Base-by-base conservation (phyloP, 1,284 basidiomycete genomes). In the Volvariella surrecta region DNA sequence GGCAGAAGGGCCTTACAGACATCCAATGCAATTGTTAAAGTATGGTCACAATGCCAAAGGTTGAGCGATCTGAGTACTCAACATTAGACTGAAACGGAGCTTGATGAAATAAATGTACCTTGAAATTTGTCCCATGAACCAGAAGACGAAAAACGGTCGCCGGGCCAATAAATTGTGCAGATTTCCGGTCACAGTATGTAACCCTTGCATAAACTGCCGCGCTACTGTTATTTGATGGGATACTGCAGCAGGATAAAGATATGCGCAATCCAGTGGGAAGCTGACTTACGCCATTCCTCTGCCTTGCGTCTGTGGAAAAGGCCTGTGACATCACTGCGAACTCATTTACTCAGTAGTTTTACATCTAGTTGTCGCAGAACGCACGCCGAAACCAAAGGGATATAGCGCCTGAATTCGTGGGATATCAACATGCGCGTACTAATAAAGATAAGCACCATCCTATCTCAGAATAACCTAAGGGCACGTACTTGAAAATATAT, bases 111-210 rank as follows among this genome's bases (percentile, higher is more conserved):
- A 22, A 24, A 59, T 62, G 42, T 50, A 81, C 82, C 81, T 70
- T 49, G 66, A 70, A 37, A 84, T 71, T 56, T 87, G 82, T 11
- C 72, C 71, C 79, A 85, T 83, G 55, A 86, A 84, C 82, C 82
- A 87, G 60, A 82, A 83, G 20, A 79, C 66, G 55, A 79, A 82
- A 58, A 81, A 82, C 3, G 83, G 83, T 41, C 82, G 63, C 16
- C 71, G 66, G 3, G 71, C 59, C 30, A 85, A 58, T 22, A 68
- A 59, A 48, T 76, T 73, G 30, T 67, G 69, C 17, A 68, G 63
- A 47, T 78, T 71, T 3, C 81, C 82, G 8, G 82, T 84, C 48
- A 85, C 67, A 1, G 72, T 70, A 45, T 75, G 70, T 41, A 87
- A 60, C 6, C 76, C 79, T 22, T 66, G 59, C 64, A 81, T 75